Evolutionary conservation across 495 filamentous ascomycete genomes (phyloP).

Genomic region (Daldinia vernicosa): DNA sequence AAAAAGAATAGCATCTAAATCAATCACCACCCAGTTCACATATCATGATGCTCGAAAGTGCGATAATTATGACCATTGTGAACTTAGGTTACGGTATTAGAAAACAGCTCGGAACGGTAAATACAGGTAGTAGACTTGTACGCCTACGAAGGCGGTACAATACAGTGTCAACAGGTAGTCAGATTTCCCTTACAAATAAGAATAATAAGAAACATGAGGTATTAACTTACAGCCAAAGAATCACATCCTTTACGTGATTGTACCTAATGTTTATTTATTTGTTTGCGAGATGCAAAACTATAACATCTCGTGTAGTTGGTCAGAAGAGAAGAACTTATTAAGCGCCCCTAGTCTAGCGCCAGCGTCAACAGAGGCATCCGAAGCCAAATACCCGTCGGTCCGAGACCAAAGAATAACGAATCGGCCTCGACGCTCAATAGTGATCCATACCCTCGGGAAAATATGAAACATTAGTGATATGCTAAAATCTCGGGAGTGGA

Average conservation of each 20-base stretch:
- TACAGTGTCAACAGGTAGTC: too few relatives aligned
- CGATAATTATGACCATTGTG: neutral
- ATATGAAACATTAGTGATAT: neutral
- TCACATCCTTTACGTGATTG: neutral
- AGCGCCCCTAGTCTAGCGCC: neutral
- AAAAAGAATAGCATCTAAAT: too few relatives aligned
- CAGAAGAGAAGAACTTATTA: neutral
- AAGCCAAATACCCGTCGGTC: neutral
- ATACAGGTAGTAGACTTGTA: too few relatives aligned
- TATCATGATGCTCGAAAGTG: neutral
- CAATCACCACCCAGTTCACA: neutral
- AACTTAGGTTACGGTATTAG: neutral
- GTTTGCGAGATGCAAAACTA: neutral
- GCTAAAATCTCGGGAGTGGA: neutral
- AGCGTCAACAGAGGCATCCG: neutral
- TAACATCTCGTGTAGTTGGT: neutral
- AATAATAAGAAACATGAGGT: neutral
- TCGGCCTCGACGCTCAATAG: too few relatives aligned
- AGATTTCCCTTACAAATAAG: neutral
- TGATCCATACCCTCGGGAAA: neutral
- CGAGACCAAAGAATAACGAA: neutral
- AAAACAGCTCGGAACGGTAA: neutral
- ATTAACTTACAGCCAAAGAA: neutral
- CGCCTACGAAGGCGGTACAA: neutral
- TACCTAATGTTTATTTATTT: too few relatives aligned